Evolutionary conservation across 2,329 filamentous ascomycete species (phyloP).

Genomic region (Penicillium sp.): DNA sequence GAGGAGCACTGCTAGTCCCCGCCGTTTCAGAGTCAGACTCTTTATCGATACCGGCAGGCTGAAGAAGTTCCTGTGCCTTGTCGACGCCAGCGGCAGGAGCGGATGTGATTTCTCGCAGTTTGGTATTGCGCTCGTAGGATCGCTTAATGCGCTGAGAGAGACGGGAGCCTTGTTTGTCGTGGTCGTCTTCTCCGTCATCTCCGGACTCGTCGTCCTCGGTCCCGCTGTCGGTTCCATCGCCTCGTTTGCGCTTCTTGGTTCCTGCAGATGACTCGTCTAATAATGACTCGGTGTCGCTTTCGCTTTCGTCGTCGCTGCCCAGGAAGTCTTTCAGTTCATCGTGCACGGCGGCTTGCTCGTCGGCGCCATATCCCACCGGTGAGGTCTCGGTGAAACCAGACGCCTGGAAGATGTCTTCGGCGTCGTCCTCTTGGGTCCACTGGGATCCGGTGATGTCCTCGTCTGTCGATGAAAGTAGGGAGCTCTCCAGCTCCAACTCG

Average conservation of each 20-base stretch:
- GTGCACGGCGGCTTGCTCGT: conserved; percentile 62
- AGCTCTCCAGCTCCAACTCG: conserved; percentile 46
- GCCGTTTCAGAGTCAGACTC: conserved; percentile 30
- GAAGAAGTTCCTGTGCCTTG: not conserved
- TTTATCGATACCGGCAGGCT: conserved; percentile 6
- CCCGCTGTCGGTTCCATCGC: conserved; percentile 22
- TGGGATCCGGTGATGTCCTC: conserved; percentile 47
- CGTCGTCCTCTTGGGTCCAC: conserved; percentile 44
- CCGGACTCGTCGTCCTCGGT: conserved; percentile 20
- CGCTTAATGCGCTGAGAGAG: conserved; percentile 42
- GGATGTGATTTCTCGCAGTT: conserved; percentile 38
- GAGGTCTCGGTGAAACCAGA: conserved; percentile 49
- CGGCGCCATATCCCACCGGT: conserved; percentile 55
- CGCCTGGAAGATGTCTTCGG: conserved; percentile 51
- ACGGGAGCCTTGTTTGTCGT: conserved; percentile 40
- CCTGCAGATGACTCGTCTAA: conserved; percentile 21
- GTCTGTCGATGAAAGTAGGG: conserved; percentile 45
- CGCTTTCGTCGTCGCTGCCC: conserved; percentile 47
- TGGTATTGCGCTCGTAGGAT: conserved; percentile 41
- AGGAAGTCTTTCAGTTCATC: conserved; percentile 75
- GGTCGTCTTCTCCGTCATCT: conserved; percentile 32
- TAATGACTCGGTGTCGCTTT: conserved; percentile 48
- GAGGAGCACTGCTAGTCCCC: conserved; percentile 27
- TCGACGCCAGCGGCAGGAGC: conserved; percentile 17
- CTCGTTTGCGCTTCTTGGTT: conserved; percentile 41